Base-by-base conservation (phyloP, 73 alveolate genomes). In the Paramecium biaurelia region DNA sequence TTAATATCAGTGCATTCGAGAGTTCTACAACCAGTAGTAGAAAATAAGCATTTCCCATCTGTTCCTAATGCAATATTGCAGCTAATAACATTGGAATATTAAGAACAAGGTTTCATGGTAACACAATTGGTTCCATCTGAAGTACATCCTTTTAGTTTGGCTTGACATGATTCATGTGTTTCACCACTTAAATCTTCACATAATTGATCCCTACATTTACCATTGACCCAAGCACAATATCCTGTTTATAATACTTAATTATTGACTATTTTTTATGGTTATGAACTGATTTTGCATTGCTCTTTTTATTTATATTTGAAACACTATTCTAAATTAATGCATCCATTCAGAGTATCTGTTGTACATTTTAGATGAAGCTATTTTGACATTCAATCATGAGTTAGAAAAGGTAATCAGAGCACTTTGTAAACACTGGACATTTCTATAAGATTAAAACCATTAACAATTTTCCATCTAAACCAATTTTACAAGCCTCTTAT, bases 121-220 rank as follows among this genome's bases (percentile, higher is more conserved):
- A 72, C n/a, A 18, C 86, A 72, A 35, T 72, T 72, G 15, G 37
- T 72, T 34, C 86, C 86, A 72, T 72, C 45, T 12, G 86, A 34
- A 72, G 86, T 34, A 10, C 86, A 72, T 35, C 86, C 86, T 72
- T 72, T 72, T 1, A 72, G 58, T 72, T 72, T 28, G n/a, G 86
- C 12, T 72, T 32, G 34, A 72, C 86, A 72, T 28, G 6, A 20
- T 12, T 72, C 86, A 72, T 72, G 86, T 32, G 86, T 34, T 72
- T 72, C 86, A 34, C 86, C 86, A 72, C 21, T 35, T 38, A 72
- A 14, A 72, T 72, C 86, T 35, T 72, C 86, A 72, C 86, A 72
- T 35, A 32, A 21, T 34, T 72, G 63, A 72, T 72, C 86, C 18
- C 56, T 35, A 37, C 86, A 72, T 37, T 21, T 72, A 14, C 58